Conservation (phyloP, 805 yeast genomes). For the Cyberlindnera mississippiensis region DNA sequence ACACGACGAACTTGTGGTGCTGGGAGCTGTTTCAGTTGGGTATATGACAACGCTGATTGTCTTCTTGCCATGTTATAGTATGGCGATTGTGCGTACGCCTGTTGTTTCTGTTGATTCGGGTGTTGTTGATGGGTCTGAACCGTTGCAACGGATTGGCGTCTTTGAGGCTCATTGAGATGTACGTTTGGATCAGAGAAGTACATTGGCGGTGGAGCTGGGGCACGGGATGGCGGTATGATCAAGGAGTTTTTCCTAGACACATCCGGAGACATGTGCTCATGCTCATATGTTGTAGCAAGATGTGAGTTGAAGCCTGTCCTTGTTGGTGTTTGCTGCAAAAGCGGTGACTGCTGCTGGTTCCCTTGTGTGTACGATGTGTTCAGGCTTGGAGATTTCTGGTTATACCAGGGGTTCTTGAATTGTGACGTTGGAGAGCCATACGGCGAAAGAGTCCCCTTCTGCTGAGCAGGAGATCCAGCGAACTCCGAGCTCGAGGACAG, state of each 20-base stretch:
- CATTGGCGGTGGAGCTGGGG: conserved; percentile 41
- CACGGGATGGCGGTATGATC: conserved; percentile 41
- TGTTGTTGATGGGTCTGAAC: conserved; percentile 20
- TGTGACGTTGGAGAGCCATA: conserved; percentile 28
- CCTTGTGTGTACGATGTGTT: background rate
- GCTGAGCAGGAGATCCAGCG: conserved; percentile 3
- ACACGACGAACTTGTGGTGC: conserved; percentile 49
- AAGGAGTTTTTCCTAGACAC: conserved; percentile 23
- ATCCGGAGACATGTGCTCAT: conserved; percentile 26
- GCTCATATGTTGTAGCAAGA: conserved; percentile 48
- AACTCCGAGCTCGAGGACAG: conserved; percentile 11
- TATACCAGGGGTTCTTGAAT: conserved; percentile 29
- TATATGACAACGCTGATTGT: conserved; percentile 26
- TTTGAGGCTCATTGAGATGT: conserved; percentile 28
- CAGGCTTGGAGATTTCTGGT: conserved; percentile 17
- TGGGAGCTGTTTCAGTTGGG: conserved; percentile 29
- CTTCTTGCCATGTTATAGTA: conserved; percentile 17
- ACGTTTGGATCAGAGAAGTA: conserved; percentile 30
- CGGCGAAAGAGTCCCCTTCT: conserved; percentile 17
- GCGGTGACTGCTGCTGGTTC: conserved; percentile 2
- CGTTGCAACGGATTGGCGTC: conserved; percentile 37
- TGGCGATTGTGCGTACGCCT: conserved; percentile 5
- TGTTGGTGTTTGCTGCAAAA: conserved; percentile 20
- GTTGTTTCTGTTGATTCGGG: conserved; percentile 10
- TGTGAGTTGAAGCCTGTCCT: conserved; percentile 29